Base-by-base conservation (phyloP, 1,284 basidiomycete genomes). In the Spongiforma sp. region DNA sequence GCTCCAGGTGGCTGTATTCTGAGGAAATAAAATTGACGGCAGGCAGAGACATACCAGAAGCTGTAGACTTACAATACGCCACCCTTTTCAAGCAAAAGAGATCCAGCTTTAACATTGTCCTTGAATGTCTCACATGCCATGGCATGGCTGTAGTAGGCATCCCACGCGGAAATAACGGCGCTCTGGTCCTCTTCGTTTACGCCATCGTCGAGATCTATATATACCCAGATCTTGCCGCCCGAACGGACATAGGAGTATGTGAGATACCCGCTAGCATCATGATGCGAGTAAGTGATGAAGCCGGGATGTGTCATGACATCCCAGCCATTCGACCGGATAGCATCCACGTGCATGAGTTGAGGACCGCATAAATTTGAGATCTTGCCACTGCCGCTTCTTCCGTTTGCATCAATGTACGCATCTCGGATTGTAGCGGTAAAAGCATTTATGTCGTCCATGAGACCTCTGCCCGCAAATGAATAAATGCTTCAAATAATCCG, bases 1-100 rank as follows among this genome's bases (percentile, higher is more conserved):
- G 2, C 11, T 11, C 64, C 57, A 5, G 53, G 64, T 6, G 64
- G 57, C 28, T 65, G 63, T 8, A 65, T 62, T 19, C 60, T 65
- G 17, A 24, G 3, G 5, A 46, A 15, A 14, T 24, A 21, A 8
- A 43, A 46, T 46, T n/a, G n/a, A n/a, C n/a, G n/a, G n/a, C n/a
- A n/a, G n/a, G n/a, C n/a, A n/a, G n/a, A n/a, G n/a, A n/a, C n/a
- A n/a, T n/a, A n/a, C n/a, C n/a, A n/a, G n/a, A n/a, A n/a, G n/a
- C n/a, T n/a, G n/a, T n/a, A n/a, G n/a, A n/a, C n/a, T n/a, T n/a
- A n/a, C n/a, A n/a, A n/a, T n/a, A n/a, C n/a, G n/a, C n/a, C n/a
- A n/a, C n/a, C n/a, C n/a, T n/a, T n/a, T n/a, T n/a, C n/a, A n/a
- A n/a, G n/a, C n/a, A n/a, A n/a, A n/a, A n/a, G n/a, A n/a, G n/a